These are phyloP conservation scores for Hanseniaspora singularis DNA, from an alignment of 805 yeast species.

Conservation along the genomic window DNA sequence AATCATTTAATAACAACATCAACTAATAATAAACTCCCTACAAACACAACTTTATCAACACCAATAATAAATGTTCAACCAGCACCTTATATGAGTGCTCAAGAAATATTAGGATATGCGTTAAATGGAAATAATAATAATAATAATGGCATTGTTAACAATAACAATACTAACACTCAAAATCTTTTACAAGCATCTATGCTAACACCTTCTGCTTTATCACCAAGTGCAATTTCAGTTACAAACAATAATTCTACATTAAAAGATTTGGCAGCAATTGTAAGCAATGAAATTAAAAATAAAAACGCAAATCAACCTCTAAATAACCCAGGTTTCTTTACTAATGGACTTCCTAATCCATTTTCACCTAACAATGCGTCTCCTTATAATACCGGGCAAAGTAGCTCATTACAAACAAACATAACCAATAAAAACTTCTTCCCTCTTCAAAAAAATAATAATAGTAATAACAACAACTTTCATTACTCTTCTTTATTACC, in stretches of 20 bases:
- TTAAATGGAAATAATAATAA: too few relatives aligned
- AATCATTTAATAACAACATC: too few relatives aligned
- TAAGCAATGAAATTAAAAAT: constrained; percentile 1
- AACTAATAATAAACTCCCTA: too few relatives aligned
- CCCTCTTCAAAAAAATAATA: neutral
- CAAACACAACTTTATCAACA: too few relatives aligned
- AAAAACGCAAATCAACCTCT: neutral
- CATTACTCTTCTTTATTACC: neutral
- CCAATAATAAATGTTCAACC: too few relatives aligned
- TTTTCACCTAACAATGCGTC: neutral
- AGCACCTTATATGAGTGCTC: too few relatives aligned
- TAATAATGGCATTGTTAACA: neutral
- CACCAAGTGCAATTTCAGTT: too few relatives aligned
- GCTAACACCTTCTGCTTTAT: too few relatives aligned
- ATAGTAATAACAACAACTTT: neutral
- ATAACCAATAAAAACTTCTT: neutral
- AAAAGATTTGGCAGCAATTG: neutral
- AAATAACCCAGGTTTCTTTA: neutral
- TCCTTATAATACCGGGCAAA: neutral
- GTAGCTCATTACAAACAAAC: neutral
- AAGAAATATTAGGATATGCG: too few relatives aligned
- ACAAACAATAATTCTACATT: too few relatives aligned
- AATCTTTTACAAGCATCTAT: too few relatives aligned
- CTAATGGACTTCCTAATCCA: neutral
- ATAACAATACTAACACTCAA: too few relatives aligned